phyloP scores from a whole-genome alignment of 2,329 filamentous ascomycete species.

The Sporothrix brunneoviolacea region DNA sequence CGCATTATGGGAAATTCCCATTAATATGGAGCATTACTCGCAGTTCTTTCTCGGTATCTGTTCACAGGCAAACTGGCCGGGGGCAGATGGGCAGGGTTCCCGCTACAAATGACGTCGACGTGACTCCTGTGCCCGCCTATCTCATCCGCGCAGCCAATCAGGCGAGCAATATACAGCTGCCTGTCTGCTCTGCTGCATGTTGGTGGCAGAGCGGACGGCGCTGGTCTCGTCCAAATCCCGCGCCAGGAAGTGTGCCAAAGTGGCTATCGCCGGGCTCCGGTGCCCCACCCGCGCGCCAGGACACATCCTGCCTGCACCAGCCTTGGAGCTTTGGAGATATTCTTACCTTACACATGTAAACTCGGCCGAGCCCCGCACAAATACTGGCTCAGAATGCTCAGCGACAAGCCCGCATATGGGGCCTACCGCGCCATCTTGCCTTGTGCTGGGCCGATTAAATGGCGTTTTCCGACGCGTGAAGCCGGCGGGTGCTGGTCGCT shows the following conservation, averaged over 20 bases:
- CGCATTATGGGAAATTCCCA: no score
- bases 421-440: slow-evolving; percentile 9
- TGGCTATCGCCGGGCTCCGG: slow-evolving; percentile 24
- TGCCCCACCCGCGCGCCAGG: slow-evolving; percentile 7
- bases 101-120: no score
- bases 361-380: neutral
- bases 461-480: slow-evolving; percentile 17
- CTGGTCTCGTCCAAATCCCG: slow-evolving; percentile 3
- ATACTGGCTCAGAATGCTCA: neutral
- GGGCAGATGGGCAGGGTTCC: no score
- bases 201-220: neutral
- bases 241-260: slow-evolving; percentile 1
- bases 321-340: slow-evolving; percentile 1
- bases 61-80: no score
- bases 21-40: no score
- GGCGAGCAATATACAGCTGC: neutral
- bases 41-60: no score
- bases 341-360: slow-evolving; percentile 2
- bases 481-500: neutral
- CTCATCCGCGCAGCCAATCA: neutral
- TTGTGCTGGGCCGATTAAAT: slow-evolving; percentile 11
- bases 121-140: no score
- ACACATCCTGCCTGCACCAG: neutral
- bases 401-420: neutral
- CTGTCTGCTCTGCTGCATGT: slow-evolving; percentile 3